Evolutionary conservation across 2,329 filamentous ascomycete genomes (phyloP), one percentile per base, ranked within the genome.

Genomic region (Paracamarosporium sp.): DNA sequence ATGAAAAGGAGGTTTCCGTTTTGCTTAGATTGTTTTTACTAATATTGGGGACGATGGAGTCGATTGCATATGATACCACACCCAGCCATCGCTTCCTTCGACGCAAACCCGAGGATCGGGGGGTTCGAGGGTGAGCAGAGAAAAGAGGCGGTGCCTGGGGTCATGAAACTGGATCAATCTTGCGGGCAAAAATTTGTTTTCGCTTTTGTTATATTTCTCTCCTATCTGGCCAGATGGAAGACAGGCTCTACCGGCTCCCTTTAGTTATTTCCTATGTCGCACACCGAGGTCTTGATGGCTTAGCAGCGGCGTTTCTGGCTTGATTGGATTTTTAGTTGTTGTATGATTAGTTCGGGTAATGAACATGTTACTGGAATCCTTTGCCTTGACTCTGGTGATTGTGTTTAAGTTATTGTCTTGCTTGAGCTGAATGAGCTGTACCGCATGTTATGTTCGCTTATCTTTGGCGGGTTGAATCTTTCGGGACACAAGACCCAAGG

Each of bases 61-160:
- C 20, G n/a, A 9, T 30, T 38, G 47, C 48, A 51, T 41, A 66
- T 65, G 61, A 67, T 61, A 63, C 60, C 59, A 67, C 45, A 54
- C 35, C 30, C 33, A 17, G 33, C 30, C 43, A 41, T 40, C 44
- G 15, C 40, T 31, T 27, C 53, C 20, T 35, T 50, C 46, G 27
- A 46, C 28, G 52, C 51, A 59, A 60, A 46, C 67, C 64, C 57
- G 62, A 71, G 60, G 68, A 70, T 73, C 70, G 70, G 70, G 70
- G 70, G 70, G 69, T 70, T 63, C 55, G 67, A 72, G 69, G 60
- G 68, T 41, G 36, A 51, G 48, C 24, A 3, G 25, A 22, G 25
- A n/a, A n/a, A 24, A 13, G 48, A 33, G 35, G 27, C 15, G 36
- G 27, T 50, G 25, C 8, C 27, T 59, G 52, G 27, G 8, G 50